These are phyloP conservation scores for Alternaria consortialis DNA, from an alignment of 2,329 filamentous ascomycete species.

Conservation along the genomic window DNA sequence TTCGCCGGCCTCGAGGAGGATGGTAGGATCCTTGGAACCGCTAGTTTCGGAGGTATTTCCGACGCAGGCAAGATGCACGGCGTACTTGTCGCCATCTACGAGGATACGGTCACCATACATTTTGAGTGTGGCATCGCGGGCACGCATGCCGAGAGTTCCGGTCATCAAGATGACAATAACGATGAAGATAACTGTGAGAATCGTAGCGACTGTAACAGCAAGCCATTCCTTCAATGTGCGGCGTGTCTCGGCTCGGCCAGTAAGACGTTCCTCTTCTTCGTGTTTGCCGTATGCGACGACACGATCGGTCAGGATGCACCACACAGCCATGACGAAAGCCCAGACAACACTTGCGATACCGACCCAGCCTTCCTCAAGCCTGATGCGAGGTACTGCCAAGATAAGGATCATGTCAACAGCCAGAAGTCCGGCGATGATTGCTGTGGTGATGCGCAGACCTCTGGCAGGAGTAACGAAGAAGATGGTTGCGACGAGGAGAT, in stretches of 20 bases:
- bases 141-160: conserved; percentile 78
- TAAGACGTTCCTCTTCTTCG: conserved; percentile 92
- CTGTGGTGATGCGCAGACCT: conserved; percentile 76
- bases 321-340: conserved; percentile 81
- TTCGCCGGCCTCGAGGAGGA: conserved; percentile 87
- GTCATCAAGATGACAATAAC: conserved; percentile 78
- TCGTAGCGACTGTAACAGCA: conserved; percentile 77
- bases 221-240: conserved; percentile 85
- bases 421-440: conserved; percentile 72
- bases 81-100: conserved; percentile 86
- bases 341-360: conserved; percentile 87
- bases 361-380: conserved; percentile 88
- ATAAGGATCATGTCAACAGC: conserved; percentile 82
- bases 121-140: conserved; percentile 77
- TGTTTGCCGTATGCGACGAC: conserved; percentile 90
- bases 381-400: conserved; percentile 74
- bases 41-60: conserved; percentile 70
- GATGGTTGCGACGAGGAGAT: conserved; percentile 77
- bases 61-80: conserved; percentile 84
- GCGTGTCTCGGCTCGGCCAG: conserved; percentile 85
- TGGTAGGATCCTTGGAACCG: conserved; percentile 73
- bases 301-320: conserved; percentile 80
- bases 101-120: conserved; percentile 78
- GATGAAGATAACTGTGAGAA: conserved; percentile 74
- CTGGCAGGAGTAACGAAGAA: conserved; percentile 90